Evolutionary conservation across 208 protist species (phyloP).

Genomic region (Crithidia mellificae): DNA sequence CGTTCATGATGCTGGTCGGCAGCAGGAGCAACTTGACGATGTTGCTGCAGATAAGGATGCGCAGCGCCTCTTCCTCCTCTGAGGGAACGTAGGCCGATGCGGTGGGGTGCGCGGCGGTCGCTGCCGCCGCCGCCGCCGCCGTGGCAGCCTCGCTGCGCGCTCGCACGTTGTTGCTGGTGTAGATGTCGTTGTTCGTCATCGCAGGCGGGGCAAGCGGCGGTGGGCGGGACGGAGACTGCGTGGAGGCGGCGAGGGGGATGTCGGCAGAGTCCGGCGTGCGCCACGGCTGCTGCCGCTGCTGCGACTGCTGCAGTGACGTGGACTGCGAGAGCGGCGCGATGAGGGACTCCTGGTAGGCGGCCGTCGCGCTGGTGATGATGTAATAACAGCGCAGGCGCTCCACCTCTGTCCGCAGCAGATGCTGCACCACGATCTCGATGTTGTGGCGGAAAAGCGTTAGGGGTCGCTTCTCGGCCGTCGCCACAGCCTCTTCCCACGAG

Average conservation of each 20-base stretch:
- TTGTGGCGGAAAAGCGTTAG: conserved; percentile 64
- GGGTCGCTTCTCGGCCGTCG: conserved; percentile 17
- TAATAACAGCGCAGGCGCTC: conserved; percentile 70
- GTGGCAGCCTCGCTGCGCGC: not conserved
- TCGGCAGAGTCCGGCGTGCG: conserved; percentile 16
- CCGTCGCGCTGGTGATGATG: conserved; percentile 46
- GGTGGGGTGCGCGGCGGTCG: not conserved
- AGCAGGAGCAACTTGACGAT: conserved; percentile 82
- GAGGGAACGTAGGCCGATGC: conserved; percentile 47
- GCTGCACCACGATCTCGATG: conserved; percentile 60
- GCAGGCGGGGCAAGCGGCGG: conserved; percentile 1
- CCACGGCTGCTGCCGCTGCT: conserved; percentile 12
- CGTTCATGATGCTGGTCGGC: conserved; percentile 71
- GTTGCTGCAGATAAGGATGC: conserved; percentile 64
- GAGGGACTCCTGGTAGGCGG: conserved; percentile 32
- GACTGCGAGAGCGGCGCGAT: conserved; percentile 8
- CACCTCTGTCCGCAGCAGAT: conserved; percentile 66
- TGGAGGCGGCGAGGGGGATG: conserved; percentile 7
- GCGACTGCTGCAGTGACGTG: not conserved
- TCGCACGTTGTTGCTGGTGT: not conserved
- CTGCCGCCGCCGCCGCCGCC: no score
- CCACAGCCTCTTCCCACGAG: conserved; percentile 31
- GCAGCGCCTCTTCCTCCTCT: conserved; percentile 67
- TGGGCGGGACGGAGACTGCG: not conserved
- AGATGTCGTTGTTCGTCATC: not conserved